Evolutionary conservation across 179 eudicot species (phyloP), one percentile per base, ranked within the genome.

Genomic region (Gypsophila paniculata): DNA sequence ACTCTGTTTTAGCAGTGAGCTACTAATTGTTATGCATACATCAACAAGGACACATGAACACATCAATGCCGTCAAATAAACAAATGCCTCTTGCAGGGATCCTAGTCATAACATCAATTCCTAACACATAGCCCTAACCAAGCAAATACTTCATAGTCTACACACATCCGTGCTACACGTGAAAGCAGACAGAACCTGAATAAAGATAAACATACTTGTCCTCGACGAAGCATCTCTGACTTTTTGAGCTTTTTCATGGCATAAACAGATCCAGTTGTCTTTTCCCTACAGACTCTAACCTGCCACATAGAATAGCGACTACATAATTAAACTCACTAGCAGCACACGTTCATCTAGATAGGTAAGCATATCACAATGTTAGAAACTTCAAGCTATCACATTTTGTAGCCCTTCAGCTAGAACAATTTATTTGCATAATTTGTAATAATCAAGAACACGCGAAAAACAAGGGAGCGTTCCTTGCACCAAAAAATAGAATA

Each of bases 201-300:
- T 55, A 59, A 55, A 74, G 61, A 76, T 68, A 63, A 59, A 69
- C 74, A 78, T 74, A 87, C 98, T 89, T 93, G 98, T 74, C 98
- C 98, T 80, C 98, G 81, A 58, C 98, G 92, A 75, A 93, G 96
- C 98, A 93, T 93, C 84, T 93, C 96, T 29, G 98, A 91, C 76
- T 89, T 91, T 82, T 85, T 87, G 32, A 91, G 86, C 82, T 91
- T 91, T 80, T 89, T 91, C 95, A 93, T 93, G 52, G 98, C 98
- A 83, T 87, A 93, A 6, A 93, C 98, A 63, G 83, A 79, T 60
- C 90, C 86, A 54, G 90, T 87, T 64, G 88, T 77, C 86, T 85
- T 93, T 78, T 93, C 96, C 71, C 91, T 82, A 73, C 98, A 93
- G 53, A 93, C 72, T 83, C 98, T 84, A 49, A 93, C 98, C 98